Evolutionary conservation across 768 basidiomycete genomes (phyloP).

Genomic region (Russula foetens): DNA sequence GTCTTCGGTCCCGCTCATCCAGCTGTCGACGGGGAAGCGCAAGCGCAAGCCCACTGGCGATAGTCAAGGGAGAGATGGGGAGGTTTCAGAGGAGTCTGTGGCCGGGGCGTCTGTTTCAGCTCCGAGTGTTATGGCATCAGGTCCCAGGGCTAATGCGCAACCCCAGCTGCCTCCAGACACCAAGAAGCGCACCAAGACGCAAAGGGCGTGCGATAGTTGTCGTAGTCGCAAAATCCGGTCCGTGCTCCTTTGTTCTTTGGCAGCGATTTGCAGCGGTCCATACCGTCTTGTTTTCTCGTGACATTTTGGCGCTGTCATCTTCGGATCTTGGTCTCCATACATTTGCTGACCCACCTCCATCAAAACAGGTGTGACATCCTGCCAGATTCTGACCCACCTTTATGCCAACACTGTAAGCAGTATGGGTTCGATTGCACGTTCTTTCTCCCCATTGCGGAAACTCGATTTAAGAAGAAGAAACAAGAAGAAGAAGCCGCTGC

Average conservation of each 20-base stretch:
- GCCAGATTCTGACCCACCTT: conserved; percentile 61
- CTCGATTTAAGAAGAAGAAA: conserved; percentile 96
- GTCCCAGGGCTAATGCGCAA: conserved; percentile 16
- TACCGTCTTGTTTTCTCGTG: conserved; percentile 7
- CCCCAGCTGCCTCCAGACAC: conserved; percentile 38
- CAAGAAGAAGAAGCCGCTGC: conserved; percentile 55
- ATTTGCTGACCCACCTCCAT: conserved; percentile 17
- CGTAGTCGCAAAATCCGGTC: conserved; percentile 82
- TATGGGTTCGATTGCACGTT: conserved; percentile 93
- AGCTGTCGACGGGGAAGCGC: conserved; percentile 40
- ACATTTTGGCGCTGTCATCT: not conserved
- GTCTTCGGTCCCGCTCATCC: conserved; percentile 6
- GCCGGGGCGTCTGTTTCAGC: conserved; percentile 43
- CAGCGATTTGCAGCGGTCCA: not conserved
- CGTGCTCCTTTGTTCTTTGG: conserved; percentile 19
- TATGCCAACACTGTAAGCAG: conserved; percentile 93
- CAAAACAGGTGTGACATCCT: conserved; percentile 75
- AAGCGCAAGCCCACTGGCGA: conserved; percentile 43
- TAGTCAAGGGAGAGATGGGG: conserved; percentile 24
- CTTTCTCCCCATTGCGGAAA: conserved; percentile 97
- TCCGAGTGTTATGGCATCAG: conserved; percentile 26
- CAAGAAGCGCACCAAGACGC: conserved; percentile 89
- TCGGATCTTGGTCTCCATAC: not conserved
- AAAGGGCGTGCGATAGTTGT: conserved; percentile 88
- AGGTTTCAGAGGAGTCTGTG: conserved; percentile 54